Conservation (phyloP, 331 rosid species). For the Phaseolus coccineus region DNA sequence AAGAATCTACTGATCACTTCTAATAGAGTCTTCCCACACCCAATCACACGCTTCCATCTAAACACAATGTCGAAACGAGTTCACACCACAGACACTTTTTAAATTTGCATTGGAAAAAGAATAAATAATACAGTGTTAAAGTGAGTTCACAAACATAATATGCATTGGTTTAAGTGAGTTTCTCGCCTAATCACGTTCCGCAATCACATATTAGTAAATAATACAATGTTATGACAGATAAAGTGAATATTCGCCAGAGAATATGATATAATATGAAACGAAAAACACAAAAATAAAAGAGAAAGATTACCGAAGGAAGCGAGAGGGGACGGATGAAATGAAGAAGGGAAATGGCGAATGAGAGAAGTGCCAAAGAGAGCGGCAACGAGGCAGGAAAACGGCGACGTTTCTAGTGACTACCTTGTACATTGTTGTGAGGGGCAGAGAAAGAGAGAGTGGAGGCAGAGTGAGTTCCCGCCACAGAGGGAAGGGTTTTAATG, state of each 20-base stretch:
- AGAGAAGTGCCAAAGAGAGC: slow-evolving; percentile 27
- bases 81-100: no score
- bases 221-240: not conserved
- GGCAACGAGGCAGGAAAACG: slow-evolving; percentile 40
- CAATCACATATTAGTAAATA: no score
- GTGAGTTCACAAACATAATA: no score
- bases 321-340: slow-evolving; percentile 33
- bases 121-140: no score
- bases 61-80: no score
- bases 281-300: not conserved
- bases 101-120: no score
- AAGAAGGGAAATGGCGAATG: not conserved
- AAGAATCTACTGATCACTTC: no score
- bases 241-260: not conserved
- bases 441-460: not conserved
- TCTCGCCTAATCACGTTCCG: no score
- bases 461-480: slow-evolving; percentile 17
- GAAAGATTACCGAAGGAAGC: slow-evolving; percentile 30
- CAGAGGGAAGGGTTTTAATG: not conserved
- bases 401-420: slow-evolving; percentile 36
- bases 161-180: no score
- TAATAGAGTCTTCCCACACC: no score
- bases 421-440: slow-evolving; percentile 24
- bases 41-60: no score
- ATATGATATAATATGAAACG: not conserved